Conservation (phyloP, 495 filamentous ascomycete genomes). For the Trichoderma asperelloides region DNA sequence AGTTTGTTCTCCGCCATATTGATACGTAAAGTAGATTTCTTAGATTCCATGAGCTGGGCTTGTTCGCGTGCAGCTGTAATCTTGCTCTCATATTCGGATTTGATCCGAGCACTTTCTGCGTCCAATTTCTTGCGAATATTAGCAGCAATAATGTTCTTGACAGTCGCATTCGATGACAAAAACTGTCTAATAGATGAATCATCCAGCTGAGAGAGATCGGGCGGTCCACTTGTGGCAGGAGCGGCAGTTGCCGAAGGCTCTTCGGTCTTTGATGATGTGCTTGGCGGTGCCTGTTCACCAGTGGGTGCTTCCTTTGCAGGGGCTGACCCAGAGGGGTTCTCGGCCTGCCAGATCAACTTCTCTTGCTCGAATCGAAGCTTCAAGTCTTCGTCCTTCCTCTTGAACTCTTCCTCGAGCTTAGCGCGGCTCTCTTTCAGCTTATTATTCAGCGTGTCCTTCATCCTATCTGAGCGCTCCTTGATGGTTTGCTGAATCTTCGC, state of each 20-base stretch:
- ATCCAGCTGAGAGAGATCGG: slow-evolving; percentile 33
- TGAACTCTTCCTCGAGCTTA: slow-evolving; percentile 33
- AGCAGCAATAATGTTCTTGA: slow-evolving; percentile 53
- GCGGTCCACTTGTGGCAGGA: not conserved
- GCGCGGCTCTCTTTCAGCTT: slow-evolving; percentile 55
- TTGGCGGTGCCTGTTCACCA: slow-evolving; percentile 22
- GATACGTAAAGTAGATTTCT: slow-evolving; percentile 59
- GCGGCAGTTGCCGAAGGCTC: slow-evolving; percentile 1
- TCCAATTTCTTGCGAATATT: slow-evolving; percentile 57
- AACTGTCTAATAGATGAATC: slow-evolving; percentile 59
- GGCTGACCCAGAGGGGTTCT: slow-evolving; percentile 30
- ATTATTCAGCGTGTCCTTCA: slow-evolving; percentile 62
- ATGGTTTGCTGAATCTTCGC: slow-evolving; percentile 45
- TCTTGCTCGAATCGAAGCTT: slow-evolving; percentile 60
- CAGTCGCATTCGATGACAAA: slow-evolving; percentile 52
- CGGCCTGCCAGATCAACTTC: slow-evolving; percentile 43
- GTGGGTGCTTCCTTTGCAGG: slow-evolving; percentile 11
- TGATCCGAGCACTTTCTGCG: slow-evolving; percentile 47
- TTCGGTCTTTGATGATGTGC: slow-evolving; percentile 24
- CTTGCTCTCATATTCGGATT: slow-evolving; percentile 41
- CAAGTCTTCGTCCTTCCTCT: slow-evolving; percentile 41
- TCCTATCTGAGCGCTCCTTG: slow-evolving; percentile 57
- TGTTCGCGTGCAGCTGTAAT: slow-evolving; percentile 41
- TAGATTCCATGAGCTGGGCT: slow-evolving; percentile 47
- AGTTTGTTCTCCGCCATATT: slow-evolving; percentile 72